These are phyloP conservation scores for Paramecium primaurelia DNA, from an alignment of 73 alveolate species.

Conservation along the genomic window DNA sequence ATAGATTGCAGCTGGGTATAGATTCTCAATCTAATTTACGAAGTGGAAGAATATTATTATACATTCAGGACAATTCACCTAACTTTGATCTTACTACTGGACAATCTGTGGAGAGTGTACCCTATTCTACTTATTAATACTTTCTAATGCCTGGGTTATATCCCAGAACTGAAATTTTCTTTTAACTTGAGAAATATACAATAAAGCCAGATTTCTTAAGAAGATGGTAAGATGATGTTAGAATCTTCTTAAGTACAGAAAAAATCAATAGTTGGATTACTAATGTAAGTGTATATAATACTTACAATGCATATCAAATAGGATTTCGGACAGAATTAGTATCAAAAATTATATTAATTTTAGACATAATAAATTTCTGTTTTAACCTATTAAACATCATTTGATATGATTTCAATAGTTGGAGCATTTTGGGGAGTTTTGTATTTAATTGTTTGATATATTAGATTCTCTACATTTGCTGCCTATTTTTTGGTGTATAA, in stretches of 20 bases:
- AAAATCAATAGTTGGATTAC: slow-evolving; percentile 25
- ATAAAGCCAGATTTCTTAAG: slow-evolving; percentile 52
- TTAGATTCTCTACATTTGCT: slow-evolving; percentile 56
- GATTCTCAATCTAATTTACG: background rate
- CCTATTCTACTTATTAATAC: background rate
- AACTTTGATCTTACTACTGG: slow-evolving; percentile 45
- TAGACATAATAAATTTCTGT: background rate
- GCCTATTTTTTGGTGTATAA: slow-evolving; percentile 50
- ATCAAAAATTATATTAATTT: background rate
- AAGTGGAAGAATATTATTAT: slow-evolving; percentile 57
- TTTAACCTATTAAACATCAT: slow-evolving; percentile 3
- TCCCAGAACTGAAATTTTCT: slow-evolving; percentile 52
- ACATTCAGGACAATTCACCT: slow-evolving; percentile 17
- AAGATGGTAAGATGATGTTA: background rate
- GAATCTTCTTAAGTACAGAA: background rate
- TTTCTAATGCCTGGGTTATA: slow-evolving; percentile 57
- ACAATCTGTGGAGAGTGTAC: slow-evolving; percentile 1
- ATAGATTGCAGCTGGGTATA: slow-evolving; percentile 23
- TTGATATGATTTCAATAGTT: slow-evolving; percentile 49
- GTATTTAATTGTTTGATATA: background rate
- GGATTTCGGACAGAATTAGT: slow-evolving; percentile 38
- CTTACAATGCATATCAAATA: slow-evolving; percentile 19
- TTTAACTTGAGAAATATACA: background rate
- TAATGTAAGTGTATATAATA: slow-evolving; percentile 26
- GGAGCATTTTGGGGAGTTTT: slow-evolving; percentile 66